phyloP scores from a whole-genome alignment of 2,329 filamentous ascomycete species.

The Nannizziopsis barbatae region DNA sequence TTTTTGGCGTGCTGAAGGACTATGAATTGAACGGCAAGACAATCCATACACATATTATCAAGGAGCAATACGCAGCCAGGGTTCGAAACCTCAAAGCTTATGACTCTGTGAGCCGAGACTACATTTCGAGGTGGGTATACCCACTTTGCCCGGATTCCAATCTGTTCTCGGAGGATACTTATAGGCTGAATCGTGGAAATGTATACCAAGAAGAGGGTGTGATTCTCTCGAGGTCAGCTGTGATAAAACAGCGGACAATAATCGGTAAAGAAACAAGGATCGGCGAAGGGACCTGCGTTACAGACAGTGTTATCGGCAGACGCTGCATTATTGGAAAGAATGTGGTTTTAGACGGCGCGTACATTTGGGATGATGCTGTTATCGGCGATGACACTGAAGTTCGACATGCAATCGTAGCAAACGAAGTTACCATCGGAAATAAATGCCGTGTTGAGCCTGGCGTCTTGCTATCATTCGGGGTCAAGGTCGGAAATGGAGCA shows the following conservation, averaged over 20 bases:
- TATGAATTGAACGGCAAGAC: slow-evolving; percentile 95
- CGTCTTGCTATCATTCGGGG: slow-evolving; percentile 67
- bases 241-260: slow-evolving; percentile 57
- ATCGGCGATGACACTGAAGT: slow-evolving; percentile 66
- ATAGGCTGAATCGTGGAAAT: slow-evolving; percentile 56
- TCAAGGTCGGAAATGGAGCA: slow-evolving; percentile 55
- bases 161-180: slow-evolving; percentile 63
- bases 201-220: slow-evolving; percentile 72
- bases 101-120: slow-evolving; percentile 74
- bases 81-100: slow-evolving; percentile 81
- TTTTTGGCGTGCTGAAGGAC: slow-evolving; percentile 89
- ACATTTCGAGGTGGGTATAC: slow-evolving; percentile 78
- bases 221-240: slow-evolving; percentile 58
- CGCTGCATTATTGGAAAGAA: slow-evolving; percentile 79
- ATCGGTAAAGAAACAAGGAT: slow-evolving; percentile 67
- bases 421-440: slow-evolving; percentile 59
- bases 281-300: slow-evolving; percentile 58
- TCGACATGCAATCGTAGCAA: slow-evolving; percentile 63
- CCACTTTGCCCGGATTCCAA: slow-evolving; percentile 86
- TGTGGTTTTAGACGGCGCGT: slow-evolving; percentile 65
- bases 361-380: slow-evolving; percentile 74
- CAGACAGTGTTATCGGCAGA: slow-evolving; percentile 69
- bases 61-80: slow-evolving; percentile 73
- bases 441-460: slow-evolving; percentile 59
- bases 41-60: slow-evolving; percentile 80